Base-by-base conservation (phyloP, 805 yeast species). In the Metschnikowia colocasiae region DNA sequence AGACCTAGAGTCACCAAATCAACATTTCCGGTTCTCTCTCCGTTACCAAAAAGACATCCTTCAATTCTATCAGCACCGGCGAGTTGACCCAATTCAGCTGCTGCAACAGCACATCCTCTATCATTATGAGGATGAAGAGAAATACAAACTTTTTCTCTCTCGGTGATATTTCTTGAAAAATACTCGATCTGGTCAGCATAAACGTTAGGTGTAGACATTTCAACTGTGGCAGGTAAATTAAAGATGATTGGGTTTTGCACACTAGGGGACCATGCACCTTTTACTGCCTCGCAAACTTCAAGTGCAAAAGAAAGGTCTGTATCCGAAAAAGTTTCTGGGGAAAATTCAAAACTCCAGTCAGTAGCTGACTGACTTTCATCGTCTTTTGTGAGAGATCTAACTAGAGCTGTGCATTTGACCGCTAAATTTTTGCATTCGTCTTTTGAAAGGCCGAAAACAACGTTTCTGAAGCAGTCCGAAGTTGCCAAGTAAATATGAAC, bases 1-100 rank as follows among this genome's bases (percentile, higher is more conserved):
- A 86, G 72, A 4, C 89, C 92, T 43, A 86, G 69, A 1, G 94
- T 86, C 27, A 86, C 90, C 46, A 86, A 69, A 62, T 87, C 94
- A 43, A 87, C 95, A 60, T 86, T 86, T 54, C 95, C 95, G 3
- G 95, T 86, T 65, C 95, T 80, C 71, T 86, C 95, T 56, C 95
- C 94, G 59, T 86, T 86, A 43, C 94, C 95, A 58, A 86, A 86
- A 40, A 86, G 68, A 68, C 92, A 86, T 19, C 95, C 95, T 67
- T 86, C 95, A 22, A 86, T 86, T 64, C 95, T 79, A 63, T 86
- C 89, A n/a, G 89, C 95, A 45, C 95, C 95, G 2, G 89, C 95
- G 66, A 86, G 59, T 59, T 81, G 83, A 39, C 87, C 95, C 47
- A 86, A 75, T 66, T 86, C 95, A 3, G 90, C 84, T 30, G 94